Conservation (phyloP, 495 filamentous ascomycete genomes). For the Tuber umbilicatum region DNA sequence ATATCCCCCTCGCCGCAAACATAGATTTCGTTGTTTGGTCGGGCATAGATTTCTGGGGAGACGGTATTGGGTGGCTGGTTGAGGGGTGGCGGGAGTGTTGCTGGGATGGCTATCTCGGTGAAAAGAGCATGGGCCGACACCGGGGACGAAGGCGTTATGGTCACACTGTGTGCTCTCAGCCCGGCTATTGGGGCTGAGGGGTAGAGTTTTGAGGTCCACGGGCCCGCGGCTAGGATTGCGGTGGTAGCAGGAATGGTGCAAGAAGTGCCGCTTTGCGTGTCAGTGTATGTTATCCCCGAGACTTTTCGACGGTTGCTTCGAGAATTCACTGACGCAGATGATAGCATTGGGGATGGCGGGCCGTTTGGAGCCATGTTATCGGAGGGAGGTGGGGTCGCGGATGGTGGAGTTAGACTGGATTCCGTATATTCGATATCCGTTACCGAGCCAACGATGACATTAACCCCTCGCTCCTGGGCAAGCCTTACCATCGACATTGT, state of each 20-base stretch:
- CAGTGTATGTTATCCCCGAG: constrained; percentile 65
- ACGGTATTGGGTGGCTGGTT: constrained; percentile 40
- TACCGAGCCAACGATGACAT: constrained; percentile 62
- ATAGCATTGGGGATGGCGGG: constrained; percentile 33
- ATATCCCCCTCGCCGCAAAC: constrained; percentile 86
- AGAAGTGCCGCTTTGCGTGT: constrained; percentile 54
- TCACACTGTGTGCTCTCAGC: constrained; percentile 82
- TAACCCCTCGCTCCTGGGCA: constrained; percentile 65
- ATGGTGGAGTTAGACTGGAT: constrained; percentile 34
- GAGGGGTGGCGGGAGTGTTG: constrained; percentile 47
- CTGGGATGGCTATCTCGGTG: constrained; percentile 74
- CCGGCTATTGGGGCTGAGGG: constrained; percentile 72
- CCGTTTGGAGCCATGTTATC: constrained; percentile 11
- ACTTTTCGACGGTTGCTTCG: constrained; percentile 45
- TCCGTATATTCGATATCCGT: constrained; percentile 55
- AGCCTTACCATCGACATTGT: constrained; percentile 80
- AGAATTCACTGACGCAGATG: constrained; percentile 28
- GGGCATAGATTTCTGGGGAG: constrained; percentile 87
- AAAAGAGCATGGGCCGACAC: constrained; percentile 86
- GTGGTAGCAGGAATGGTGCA: constrained; percentile 68
- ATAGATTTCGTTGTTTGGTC: constrained; percentile 83
- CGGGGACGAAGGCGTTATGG: constrained; percentile 64
- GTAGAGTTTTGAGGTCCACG: constrained; percentile 73
- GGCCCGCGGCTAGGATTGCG: constrained; percentile 76
- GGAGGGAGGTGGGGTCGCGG: constrained; percentile 22